Conservation (phyloP, 345 rosid genomes). For the Linum lewisii region DNA sequence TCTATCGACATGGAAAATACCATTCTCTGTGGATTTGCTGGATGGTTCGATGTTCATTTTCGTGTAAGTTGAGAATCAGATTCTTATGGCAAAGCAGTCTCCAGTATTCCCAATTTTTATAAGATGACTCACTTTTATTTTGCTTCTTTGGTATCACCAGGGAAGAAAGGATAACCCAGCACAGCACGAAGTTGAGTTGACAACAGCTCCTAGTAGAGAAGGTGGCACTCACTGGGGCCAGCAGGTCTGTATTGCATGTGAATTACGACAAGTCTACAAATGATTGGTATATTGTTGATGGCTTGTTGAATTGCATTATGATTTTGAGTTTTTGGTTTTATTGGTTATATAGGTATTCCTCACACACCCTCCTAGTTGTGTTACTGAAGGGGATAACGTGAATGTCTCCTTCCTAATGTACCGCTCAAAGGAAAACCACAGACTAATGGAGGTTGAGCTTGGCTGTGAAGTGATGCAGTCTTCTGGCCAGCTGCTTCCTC, state of each 20-base stretch:
- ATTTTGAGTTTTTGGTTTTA: constrained; percentile 1
- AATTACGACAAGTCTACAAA: neutral
- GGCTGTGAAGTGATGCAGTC: constrained; percentile 45
- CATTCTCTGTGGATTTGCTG: constrained; percentile 71
- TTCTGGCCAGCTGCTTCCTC: constrained; percentile 40
- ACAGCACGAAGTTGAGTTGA: constrained; percentile 61
- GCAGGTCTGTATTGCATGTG: constrained; percentile 41
- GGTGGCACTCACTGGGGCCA: constrained; percentile 96
- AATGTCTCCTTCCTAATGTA: constrained; percentile 58
- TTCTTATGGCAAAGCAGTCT: neutral
- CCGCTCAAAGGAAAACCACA: constrained; percentile 78
- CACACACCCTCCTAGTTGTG: constrained; percentile 36
- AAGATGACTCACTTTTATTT: neutral
- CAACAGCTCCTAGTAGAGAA: constrained; percentile 77
- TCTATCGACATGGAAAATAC: constrained; percentile 34
- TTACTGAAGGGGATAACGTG: constrained; percentile 49
- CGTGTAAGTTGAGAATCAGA: constrained; percentile 43
- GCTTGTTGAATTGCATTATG: constrained; percentile 1
- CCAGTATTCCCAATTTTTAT: neutral
- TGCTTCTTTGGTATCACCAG: constrained; percentile 25
- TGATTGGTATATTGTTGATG: neutral
- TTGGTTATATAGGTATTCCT: constrained; percentile 58
- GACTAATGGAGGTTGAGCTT: constrained; percentile 81
- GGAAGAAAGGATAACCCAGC: constrained; percentile 74
- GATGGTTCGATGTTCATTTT: constrained; percentile 99